Percentiles rank a stretch among this genome's conserved stretches.
Evolutionary conservation across 257 asterid genomes (phyloP).

Genomic region (Capsicum chinense): DNA sequence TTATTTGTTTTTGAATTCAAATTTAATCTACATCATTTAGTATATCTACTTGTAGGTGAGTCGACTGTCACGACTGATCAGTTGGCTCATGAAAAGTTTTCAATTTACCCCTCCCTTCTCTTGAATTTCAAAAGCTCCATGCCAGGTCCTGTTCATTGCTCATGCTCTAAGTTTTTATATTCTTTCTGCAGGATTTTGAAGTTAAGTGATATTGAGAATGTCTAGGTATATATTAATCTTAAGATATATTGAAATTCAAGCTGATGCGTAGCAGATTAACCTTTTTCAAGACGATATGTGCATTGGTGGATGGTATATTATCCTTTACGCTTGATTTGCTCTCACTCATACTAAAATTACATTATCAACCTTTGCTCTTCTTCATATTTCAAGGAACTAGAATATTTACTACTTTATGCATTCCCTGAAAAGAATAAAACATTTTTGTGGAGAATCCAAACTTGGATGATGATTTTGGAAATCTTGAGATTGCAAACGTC

Average conservation of each 20-base stretch:
- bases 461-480: conserved; percentile 17
- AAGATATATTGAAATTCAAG: neutral
- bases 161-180: neutral
- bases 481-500: neutral
- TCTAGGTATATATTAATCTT: neutral
- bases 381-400: neutral
- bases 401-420: neutral
- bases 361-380: too few species aligned
- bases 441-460: neutral
- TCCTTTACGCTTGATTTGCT: neutral
- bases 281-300: conserved; percentile 6
- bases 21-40: too few species aligned
- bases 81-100: too few species aligned
- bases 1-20: too few species aligned
- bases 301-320: neutral
- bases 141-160: conserved; percentile 3
- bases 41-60: too few species aligned
- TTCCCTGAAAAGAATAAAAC: conserved; percentile 12
- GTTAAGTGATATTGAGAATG: neutral
- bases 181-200: neutral
- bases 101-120: too few species aligned
- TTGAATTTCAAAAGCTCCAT: neutral
- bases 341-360: neutral
- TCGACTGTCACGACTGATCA: too few species aligned
- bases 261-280: neutral